phyloP scores from a whole-genome alignment of 1,139 yeast genomes.

The Nadsonia starkeyi-henricii region DNA sequence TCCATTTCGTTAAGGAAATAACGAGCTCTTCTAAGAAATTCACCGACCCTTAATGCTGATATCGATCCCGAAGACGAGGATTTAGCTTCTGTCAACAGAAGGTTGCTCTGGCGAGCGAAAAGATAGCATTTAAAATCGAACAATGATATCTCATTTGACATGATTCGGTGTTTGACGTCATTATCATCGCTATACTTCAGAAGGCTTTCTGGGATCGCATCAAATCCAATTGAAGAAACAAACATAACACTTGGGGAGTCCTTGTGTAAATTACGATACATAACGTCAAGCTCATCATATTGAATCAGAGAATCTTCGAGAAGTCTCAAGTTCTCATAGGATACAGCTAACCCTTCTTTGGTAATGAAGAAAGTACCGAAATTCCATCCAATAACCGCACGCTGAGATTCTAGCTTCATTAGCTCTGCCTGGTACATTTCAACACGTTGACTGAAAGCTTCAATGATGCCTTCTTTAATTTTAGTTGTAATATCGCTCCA shows the following conservation, averaged over 20 bases:
- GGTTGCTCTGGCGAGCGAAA: constrained; percentile 28
- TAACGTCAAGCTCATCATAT: constrained; percentile 28
- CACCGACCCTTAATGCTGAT: constrained; percentile 21
- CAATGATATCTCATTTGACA: constrained; percentile 26
- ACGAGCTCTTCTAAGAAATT: constrained; percentile 23
- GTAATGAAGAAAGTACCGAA: constrained; percentile 31
- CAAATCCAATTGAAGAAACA: constrained; percentile 20
- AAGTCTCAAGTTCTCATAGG: constrained; percentile 38
- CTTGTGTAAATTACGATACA: constrained; percentile 16
- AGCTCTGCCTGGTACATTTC: constrained; percentile 28
- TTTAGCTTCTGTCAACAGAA: constrained; percentile 21
- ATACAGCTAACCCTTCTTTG: constrained; percentile 33
- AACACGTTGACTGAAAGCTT: constrained; percentile 42
- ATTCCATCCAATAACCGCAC: constrained; percentile 29
- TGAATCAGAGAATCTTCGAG: constrained; percentile 43
- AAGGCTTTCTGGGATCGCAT: constrained; percentile 9
- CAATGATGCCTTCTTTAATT: constrained; percentile 40
- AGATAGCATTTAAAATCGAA: constrained; percentile 30
- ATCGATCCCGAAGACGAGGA: constrained; percentile 26
- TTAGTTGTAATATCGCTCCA: constrained; percentile 36
- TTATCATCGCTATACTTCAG: constrained; percentile 12
- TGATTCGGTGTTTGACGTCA: constrained; percentile 22
- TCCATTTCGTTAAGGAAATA: constrained; percentile 30
- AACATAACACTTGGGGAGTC: constrained; percentile 15
- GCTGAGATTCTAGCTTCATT: constrained; percentile 21